Base-by-base conservation (phyloP, 2,329 filamentous ascomycete genomes). In the Phyllosticta citrichinensis region DNA sequence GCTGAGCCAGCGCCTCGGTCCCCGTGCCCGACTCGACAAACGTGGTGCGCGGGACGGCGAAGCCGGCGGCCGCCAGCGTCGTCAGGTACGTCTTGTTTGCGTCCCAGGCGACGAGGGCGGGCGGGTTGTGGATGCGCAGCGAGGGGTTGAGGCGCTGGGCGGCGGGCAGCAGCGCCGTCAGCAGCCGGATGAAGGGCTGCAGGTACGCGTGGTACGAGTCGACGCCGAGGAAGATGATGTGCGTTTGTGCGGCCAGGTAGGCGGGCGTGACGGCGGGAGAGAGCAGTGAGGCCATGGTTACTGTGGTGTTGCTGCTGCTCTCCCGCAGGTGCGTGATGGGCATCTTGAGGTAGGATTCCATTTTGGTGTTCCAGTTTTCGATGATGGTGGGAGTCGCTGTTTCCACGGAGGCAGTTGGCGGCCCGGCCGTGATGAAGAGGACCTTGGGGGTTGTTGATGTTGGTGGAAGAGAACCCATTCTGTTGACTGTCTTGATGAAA, bases 51-150 rank as follows among this genome's bases (percentile, higher is more conserved):
- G 60, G 60, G 19, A 58, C 19, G 30, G 12, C 22, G 55, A 62
- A 55, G 50, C 50, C 33, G 4, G 27, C 5, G 35, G 11, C n/a
- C 22, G 5, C 3, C 0, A 51, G 50, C 20, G 24, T 9, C 19
- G 47, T 5, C 14, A 62, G 55, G 56, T 62, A 62, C 19, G 60
- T 62, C 10, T 62, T 62, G 60, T 62, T 62, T 30, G 51, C 24
- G 33, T 62, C 54, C 60, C 60, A 62, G 52, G 52, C 51, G 24
- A 55, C 17, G 20, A 62, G 22, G 35, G 33, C 30, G 22, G 56
- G 33, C 0, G 60, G 60, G 56, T 62, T 62, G 27, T 62, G 56
- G 52, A 62, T 52, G 52, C 35, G 60, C 30, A 62, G 60, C n/a
- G n/a, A 12, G n/a, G 55, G 60, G 35, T 24, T 20, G 55, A 62